A percentile compares a stretch with the other conserved stretches of the same genome.
Evolutionary conservation across 371 early-diverging fungal species (phyloP).

Genomic region (Rhizomucor miehei): DNA sequence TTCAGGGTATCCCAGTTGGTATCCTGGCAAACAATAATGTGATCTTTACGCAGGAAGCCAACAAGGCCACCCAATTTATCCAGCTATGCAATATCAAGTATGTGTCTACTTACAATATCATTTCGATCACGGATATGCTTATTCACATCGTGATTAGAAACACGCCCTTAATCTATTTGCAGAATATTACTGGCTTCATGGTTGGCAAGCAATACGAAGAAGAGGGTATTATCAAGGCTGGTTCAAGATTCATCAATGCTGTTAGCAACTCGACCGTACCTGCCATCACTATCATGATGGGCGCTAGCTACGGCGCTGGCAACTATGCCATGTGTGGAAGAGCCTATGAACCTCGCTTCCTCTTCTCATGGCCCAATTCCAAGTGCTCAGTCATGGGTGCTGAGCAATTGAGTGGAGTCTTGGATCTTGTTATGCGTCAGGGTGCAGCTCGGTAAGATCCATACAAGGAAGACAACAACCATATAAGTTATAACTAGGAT

Average conservation of each 20-base stretch:
- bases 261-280: slow-evolving; percentile 73
- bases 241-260: slow-evolving; percentile 74
- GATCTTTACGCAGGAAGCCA: slow-evolving; percentile 68
- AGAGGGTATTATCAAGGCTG: slow-evolving; percentile 79
- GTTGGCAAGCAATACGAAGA: slow-evolving; percentile 77
- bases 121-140: background rate
- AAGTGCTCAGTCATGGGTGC: slow-evolving; percentile 79
- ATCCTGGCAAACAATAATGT: slow-evolving; percentile 75
- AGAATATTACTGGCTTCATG: slow-evolving; percentile 63
- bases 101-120: slow-evolving; percentile 7
- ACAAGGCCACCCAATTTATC: slow-evolving; percentile 79
- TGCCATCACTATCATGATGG: slow-evolving; percentile 74
- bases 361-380: slow-evolving; percentile 78
- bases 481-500: too few relatives aligned
- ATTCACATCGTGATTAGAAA: slow-evolving; percentile 29
- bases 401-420: slow-evolving; percentile 70
- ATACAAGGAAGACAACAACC: too few relatives aligned
- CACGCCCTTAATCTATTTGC: slow-evolving; percentile 65
- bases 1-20: slow-evolving; percentile 71
- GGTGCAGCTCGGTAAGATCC: slow-evolving; percentile 61
- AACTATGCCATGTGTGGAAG: slow-evolving; percentile 82
- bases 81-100: slow-evolving; percentile 73
- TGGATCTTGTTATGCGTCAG: slow-evolving; percentile 72
- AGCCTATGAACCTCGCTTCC: slow-evolving; percentile 70
- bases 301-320: slow-evolving; percentile 78